Evolutionary conservation across 257 asterid species (phyloP), one percentile per base, ranked within the genome.

Genomic region (Ligustrum vulgare): DNA sequence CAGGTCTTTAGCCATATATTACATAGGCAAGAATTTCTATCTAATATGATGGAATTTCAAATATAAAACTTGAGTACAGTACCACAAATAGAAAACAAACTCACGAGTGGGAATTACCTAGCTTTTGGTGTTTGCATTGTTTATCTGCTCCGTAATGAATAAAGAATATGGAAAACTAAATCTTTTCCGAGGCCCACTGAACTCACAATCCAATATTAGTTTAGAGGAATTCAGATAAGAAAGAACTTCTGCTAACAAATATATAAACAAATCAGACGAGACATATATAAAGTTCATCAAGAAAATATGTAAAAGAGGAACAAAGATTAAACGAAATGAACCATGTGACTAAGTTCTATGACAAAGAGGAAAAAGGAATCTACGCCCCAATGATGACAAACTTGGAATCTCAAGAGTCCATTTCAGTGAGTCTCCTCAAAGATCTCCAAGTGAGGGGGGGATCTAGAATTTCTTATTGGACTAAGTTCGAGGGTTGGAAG

Each of bases 61-160:
- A 18, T 3, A 60, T 13, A 54, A 16, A n/a, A 20, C 10, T 11
- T 64, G 11, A 12, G 58, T 64, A 51, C 63, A 16, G 18, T 54
- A 36, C 58, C 6, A 36, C 37, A 69, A 67, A 39, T 16, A 36
- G 34, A 73, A 13, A 65, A 64, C 11, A 12, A 33, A 63, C 73
- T 20, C 34, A 79, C 15, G 45, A 75, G 65, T 25, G 18, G 67
- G 47, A 54, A 73, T 25, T 80, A 94, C 98, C 98, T 92, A 70
- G 89, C 76, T 76, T 91, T 94, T 80, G 98, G 81, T 47, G 96
- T 86, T 94, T 89, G 97, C 98, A 92, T 94, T 76, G 62, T 82
- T 70, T 73, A 75, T 64, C 58, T 39, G 62, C 80, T 74, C 78
- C 28, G 73, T 70, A 43, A 76, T 22, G 71, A 73, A 85, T 6